These are phyloP conservation scores for Fusarium oligoseptatum DNA, from an alignment of 2,329 filamentous ascomycete species.

Conservation along the genomic window DNA sequence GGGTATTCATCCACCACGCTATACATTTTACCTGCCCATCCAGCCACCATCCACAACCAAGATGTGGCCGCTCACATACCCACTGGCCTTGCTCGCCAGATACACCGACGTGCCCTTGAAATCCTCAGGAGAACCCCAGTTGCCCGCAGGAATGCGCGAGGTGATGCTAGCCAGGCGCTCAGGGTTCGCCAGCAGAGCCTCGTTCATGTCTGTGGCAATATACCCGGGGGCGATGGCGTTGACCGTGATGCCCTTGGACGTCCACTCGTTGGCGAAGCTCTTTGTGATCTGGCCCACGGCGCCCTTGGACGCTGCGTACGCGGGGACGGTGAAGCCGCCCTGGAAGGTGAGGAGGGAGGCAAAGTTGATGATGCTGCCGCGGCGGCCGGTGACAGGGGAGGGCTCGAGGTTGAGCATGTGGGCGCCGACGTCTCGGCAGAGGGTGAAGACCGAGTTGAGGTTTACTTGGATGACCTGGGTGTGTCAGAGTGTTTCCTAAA, in stretches of 20 bases:
- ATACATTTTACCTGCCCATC: conserved; percentile 78
- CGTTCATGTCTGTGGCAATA: conserved; percentile 95
- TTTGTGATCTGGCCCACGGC: conserved; percentile 89
- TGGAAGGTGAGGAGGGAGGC: conserved; percentile 86
- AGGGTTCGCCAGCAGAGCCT: conserved; percentile 80
- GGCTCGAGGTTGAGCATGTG: conserved; percentile 77
- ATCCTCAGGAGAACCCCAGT: conserved; percentile 88
- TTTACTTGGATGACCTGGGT: conserved; percentile 84
- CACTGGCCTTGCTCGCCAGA: conserved; percentile 80
- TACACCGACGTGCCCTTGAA: conserved; percentile 88
- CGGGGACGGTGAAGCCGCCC: conserved; percentile 88
- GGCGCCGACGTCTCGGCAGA: conserved; percentile 81
- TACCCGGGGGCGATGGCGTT: conserved; percentile 93
- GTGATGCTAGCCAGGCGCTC: conserved; percentile 80
- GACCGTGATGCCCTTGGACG: conserved; percentile 80
- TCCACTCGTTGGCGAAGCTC: conserved; percentile 89
- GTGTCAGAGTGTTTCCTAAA: conserved; percentile 8
- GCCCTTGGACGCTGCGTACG: conserved; percentile 88
- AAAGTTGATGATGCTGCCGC: conserved; percentile 86
- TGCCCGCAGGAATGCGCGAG: conserved; percentile 83
- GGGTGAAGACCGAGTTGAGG: conserved; percentile 82
- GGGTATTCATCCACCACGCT: not conserved
- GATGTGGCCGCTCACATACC: conserved; percentile 85
- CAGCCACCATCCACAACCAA: conserved; percentile 90
- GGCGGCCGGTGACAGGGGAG: conserved; percentile 63